These are phyloP conservation scores for Abrus pulchellus DNA, from an alignment of 306 rosid species.

Conservation along the genomic window DNA sequence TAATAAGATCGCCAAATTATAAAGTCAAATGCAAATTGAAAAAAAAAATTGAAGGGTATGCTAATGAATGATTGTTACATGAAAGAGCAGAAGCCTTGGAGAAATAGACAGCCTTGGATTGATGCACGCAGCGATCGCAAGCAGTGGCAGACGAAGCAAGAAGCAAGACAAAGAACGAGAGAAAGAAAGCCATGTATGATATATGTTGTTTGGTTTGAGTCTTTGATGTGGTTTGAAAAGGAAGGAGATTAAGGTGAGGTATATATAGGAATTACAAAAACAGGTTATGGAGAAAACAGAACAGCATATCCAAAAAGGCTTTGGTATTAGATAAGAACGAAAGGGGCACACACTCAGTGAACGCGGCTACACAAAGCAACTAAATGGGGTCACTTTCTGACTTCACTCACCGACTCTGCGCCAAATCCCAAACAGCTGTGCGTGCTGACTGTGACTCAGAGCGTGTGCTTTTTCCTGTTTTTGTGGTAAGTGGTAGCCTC, in stretches of 20 bases:
- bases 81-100: slow-evolving; percentile 67
- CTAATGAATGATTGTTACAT: slow-evolving; percentile 47
- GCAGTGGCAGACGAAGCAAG: slow-evolving; percentile 68
- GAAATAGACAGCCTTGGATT: slow-evolving; percentile 70
- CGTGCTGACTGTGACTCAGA: no score
- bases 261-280: slow-evolving; percentile 28
- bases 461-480: neutral
- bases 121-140: slow-evolving; percentile 78
- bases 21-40: no score
- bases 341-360: slow-evolving; percentile 39
- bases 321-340: slow-evolving; percentile 46
- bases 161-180: slow-evolving; percentile 52
- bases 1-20: neutral
- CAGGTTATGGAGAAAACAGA: slow-evolving; percentile 41
- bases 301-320: slow-evolving; percentile 53
- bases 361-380: slow-evolving; percentile 52
- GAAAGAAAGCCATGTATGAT: slow-evolving; percentile 56
- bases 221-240: slow-evolving; percentile 26
- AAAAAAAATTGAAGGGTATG: no score
- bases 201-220: neutral
- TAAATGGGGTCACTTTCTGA: slow-evolving; percentile 36
- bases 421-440: slow-evolving; percentile 51
- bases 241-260: slow-evolving; percentile 7
- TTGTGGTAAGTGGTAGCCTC: neutral
- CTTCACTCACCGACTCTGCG: slow-evolving; percentile 53